Conservation (phyloP, 306 rosid species). For the Rosa persica region DNA sequence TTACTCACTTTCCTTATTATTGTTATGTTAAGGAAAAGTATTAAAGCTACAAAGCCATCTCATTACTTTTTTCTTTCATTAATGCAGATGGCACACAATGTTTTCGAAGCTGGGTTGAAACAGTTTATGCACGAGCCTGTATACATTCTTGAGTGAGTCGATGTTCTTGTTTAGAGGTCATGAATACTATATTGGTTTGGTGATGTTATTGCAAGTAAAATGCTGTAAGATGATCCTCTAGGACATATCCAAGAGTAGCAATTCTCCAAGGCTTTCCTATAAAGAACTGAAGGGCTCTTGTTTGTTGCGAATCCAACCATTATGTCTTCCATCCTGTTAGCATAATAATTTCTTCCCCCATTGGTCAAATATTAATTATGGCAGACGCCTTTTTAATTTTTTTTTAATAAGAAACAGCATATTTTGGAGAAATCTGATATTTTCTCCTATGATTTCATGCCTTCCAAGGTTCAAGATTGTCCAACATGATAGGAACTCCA, state of each 20-base stretch:
- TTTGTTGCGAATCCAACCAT: background rate
- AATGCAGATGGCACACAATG: constrained; percentile 92
- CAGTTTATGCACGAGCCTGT: constrained; percentile 88
- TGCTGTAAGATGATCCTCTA: constrained; percentile 7
- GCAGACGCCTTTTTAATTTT: background rate
- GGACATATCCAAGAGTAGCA: background rate
- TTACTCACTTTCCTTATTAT: background rate
- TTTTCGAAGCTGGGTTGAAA: constrained; percentile 91
- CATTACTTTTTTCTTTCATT: constrained; percentile 12
- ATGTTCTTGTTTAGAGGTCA: constrained; percentile 22
- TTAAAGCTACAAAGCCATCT: background rate
- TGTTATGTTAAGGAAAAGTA: background rate
- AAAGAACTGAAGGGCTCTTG: background rate
- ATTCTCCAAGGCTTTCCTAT: background rate
- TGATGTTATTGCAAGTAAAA: constrained; percentile 22
- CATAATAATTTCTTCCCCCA: background rate
- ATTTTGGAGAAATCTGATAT: background rate
- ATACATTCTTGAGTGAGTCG: constrained; percentile 93
- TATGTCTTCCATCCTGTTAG: background rate
- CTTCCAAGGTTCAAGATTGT: background rate
- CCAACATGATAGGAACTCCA: background rate
- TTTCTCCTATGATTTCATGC: background rate
- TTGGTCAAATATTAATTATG: background rate
- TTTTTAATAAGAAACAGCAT: background rate
- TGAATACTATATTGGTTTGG: constrained; percentile 8